phyloP scores from a whole-genome alignment of 495 filamentous ascomycete genomes.

The Aspergillus diversus region DNA sequence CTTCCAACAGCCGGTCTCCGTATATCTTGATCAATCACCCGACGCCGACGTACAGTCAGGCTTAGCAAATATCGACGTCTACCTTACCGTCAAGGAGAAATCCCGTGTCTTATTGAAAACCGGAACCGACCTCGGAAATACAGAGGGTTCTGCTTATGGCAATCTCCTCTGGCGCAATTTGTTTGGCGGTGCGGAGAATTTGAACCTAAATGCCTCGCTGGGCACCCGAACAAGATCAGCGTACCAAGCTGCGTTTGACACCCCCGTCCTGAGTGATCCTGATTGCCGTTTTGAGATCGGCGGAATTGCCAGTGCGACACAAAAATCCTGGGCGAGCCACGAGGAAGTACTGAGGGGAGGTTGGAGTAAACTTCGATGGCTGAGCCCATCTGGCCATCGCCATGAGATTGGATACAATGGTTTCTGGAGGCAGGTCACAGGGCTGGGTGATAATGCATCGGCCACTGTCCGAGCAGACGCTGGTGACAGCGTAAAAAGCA shows the following conservation, averaged over 20 bases:
- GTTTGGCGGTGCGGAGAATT: slow-evolving; percentile 90
- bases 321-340: slow-evolving; percentile 90
- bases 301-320: slow-evolving; percentile 75
- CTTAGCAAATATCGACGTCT: slow-evolving; percentile 74
- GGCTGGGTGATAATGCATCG: slow-evolving; percentile 71
- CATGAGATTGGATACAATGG: slow-evolving; percentile 80
- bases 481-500: slow-evolving; percentile 89
- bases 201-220: slow-evolving; percentile 80
- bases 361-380: slow-evolving; percentile 74
- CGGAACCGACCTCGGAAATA: slow-evolving; percentile 88
- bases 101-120: slow-evolving; percentile 81
- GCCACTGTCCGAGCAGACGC: slow-evolving; percentile 80
- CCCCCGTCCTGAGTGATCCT: slow-evolving; percentile 81
- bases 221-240: slow-evolving; percentile 89
- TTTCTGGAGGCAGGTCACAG: slow-evolving; percentile 86
- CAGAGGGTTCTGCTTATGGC: slow-evolving; percentile 89
- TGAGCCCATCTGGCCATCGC: slow-evolving; percentile 59
- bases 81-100: slow-evolving; percentile 75
- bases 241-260: slow-evolving; percentile 80
- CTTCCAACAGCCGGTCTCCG: slow-evolving; percentile 79
- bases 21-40: slow-evolving; percentile 74
- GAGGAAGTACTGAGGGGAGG: slow-evolving; percentile 87
- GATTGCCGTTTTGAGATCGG: slow-evolving; percentile 75
- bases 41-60: slow-evolving; percentile 59
- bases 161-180: slow-evolving; percentile 85